These are phyloP conservation scores for Vachellia pachyceras DNA, from an alignment of 306 rosid genomes.

Conservation along the genomic window DNA sequence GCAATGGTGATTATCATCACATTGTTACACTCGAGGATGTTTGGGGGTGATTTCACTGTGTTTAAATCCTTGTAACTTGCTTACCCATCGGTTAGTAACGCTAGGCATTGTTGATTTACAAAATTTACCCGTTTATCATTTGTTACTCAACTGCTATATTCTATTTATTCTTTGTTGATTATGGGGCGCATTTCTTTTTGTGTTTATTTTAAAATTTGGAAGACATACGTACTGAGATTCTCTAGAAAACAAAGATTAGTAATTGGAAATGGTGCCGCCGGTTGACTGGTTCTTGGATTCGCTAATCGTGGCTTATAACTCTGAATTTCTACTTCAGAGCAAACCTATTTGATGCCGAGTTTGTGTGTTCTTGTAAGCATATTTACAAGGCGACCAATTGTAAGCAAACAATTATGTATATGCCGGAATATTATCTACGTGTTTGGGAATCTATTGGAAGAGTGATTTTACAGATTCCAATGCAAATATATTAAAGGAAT, in stretches of 20 bases:
- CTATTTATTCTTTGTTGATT: constrained; percentile 25
- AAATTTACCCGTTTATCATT: constrained; percentile 8
- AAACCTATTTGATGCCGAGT: too few species aligned
- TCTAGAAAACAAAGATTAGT: background rate
- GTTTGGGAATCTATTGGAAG: too few species aligned
- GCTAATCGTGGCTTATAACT: too few species aligned
- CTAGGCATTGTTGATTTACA: constrained; percentile 33
- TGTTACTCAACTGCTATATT: constrained; percentile 14
- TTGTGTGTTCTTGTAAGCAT: too few species aligned
- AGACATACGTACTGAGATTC: constrained; percentile 7
- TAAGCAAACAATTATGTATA: background rate
- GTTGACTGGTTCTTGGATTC: too few species aligned
- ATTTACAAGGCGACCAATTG: too few species aligned
- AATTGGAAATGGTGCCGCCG: too few species aligned
- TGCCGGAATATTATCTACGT: background rate
- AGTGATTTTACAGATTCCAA: too few species aligned
- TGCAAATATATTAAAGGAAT: too few species aligned
- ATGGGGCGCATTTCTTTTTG: constrained; percentile 1
- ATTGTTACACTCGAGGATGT: constrained; percentile 12
- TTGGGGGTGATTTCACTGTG: constrained; percentile 30
- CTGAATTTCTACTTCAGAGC: too few species aligned
- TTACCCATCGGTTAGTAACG: background rate
- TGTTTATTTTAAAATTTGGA: constrained; percentile 4
- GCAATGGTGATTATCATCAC: constrained; percentile 19
- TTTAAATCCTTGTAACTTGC: constrained; percentile 30